phyloP scores from a whole-genome alignment of 805 yeast genomes.

The Clavispora carvajalis region DNA sequence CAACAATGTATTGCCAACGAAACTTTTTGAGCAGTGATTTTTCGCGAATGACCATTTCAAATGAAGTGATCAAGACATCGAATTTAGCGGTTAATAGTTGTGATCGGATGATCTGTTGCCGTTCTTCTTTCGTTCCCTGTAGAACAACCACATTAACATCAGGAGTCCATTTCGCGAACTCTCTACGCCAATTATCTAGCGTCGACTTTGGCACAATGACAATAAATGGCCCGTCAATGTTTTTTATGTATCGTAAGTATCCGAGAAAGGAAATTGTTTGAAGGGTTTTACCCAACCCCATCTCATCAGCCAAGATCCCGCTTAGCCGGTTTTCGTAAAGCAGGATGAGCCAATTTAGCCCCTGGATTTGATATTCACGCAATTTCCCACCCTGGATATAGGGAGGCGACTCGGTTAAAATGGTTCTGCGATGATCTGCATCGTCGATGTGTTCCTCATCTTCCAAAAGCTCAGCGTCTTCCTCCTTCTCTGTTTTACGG shows the following conservation, averaged over 20 bases:
- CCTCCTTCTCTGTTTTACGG: slow-evolving; percentile 91
- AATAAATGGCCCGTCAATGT: slow-evolving; percentile 84
- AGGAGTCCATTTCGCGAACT: slow-evolving; percentile 93
- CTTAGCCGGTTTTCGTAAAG: slow-evolving; percentile 82
- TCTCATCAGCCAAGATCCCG: slow-evolving; percentile 95
- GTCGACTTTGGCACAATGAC: slow-evolving; percentile 95
- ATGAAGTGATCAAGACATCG: slow-evolving; percentile 87
- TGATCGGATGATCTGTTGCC: slow-evolving; percentile 55
- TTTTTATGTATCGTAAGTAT: slow-evolving; percentile 70
- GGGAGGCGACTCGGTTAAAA: slow-evolving; percentile 81
- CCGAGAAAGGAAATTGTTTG: slow-evolving; percentile 94
- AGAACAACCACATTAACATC: slow-evolving; percentile 80
- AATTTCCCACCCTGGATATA: slow-evolving; percentile 66
- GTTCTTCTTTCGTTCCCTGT: slow-evolving; percentile 85
- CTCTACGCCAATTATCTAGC: slow-evolving; percentile 93
- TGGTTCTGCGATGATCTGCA: slow-evolving; percentile 47
- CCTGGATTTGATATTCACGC: slow-evolving; percentile 91
- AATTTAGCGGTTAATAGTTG: slow-evolving; percentile 67
- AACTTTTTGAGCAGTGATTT: slow-evolving; percentile 73
- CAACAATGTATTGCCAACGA: slow-evolving; percentile 89
- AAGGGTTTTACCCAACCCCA: slow-evolving; percentile 96
- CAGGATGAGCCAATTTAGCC: slow-evolving; percentile 90
- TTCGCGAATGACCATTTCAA: slow-evolving; percentile 90
- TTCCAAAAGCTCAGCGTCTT: slow-evolving; percentile 83
- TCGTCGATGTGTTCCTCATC: slow-evolving; percentile 68